These are phyloP conservation scores for Aspergillus brunneoviolaceus DNA, from an alignment of 2,329 filamentous ascomycete species.

Conservation along the genomic window DNA sequence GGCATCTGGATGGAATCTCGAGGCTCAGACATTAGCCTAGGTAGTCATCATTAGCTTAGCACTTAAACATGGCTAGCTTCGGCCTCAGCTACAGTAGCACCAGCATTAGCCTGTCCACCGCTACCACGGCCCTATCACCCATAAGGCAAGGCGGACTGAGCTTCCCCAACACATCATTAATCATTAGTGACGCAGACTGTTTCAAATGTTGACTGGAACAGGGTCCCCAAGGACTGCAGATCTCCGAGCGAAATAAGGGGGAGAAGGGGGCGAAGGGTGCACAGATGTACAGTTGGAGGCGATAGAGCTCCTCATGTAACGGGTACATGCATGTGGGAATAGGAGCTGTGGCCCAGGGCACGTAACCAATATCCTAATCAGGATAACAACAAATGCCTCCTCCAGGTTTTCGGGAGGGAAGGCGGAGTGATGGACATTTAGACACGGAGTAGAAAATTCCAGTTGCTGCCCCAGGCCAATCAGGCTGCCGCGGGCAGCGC, in stretches of 20 bases:
- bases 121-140: neutral
- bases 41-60: too few species aligned
- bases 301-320: neutral
- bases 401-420: neutral
- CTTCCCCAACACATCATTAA: neutral
- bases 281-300: neutral
- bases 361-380: neutral
- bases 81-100: neutral
- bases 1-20: neutral
- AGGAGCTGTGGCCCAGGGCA: neutral
- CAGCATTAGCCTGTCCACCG: neutral
- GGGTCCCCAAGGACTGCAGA: neutral
- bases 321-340: too few species aligned
- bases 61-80: neutral
- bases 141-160: neutral
- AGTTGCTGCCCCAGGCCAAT: neutral
- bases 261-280: neutral
- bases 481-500: neutral
- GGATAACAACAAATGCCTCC: neutral
- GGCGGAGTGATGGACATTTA: neutral
- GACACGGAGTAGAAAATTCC: neutral
- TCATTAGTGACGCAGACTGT: neutral
- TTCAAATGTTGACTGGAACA: neutral
- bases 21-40: too few species aligned
- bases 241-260: neutral